Evolutionary conservation across 2,329 filamentous ascomycete genomes (phyloP).

Genomic region (Beauveria sp.): DNA sequence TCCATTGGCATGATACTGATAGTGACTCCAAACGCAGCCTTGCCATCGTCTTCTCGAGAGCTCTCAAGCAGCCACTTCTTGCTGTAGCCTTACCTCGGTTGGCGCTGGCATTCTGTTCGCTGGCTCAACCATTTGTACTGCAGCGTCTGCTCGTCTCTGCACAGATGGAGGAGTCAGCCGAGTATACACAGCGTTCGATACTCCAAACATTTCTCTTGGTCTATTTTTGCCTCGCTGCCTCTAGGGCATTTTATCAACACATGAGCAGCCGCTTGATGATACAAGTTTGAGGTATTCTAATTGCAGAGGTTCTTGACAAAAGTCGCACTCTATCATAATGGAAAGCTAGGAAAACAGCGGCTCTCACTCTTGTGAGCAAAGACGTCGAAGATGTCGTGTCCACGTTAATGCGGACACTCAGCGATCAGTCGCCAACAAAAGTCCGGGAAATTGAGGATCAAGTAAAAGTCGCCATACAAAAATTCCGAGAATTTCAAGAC

Average conservation of each 20-base stretch:
- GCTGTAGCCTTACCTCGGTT: neutral
- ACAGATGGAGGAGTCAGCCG: neutral
- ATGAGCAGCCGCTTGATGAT: neutral
- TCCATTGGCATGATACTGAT: neutral
- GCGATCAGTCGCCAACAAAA: neutral
- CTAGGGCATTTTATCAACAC: neutral
- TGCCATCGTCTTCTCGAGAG: neutral
- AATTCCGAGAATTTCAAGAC: neutral
- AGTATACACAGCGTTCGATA: neutral
- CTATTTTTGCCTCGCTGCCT: neutral
- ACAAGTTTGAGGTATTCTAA: neutral
- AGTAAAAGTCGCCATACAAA: neutral
- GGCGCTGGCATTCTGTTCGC: neutral
- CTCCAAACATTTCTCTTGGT: neutral
- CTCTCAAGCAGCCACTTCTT: neutral
- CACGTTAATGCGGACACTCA: neutral
- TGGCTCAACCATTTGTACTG: neutral
- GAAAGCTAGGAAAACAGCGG: neutral
- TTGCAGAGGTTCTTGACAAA: neutral
- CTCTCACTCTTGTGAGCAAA: neutral
- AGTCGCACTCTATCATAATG: neutral
- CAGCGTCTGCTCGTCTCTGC: neutral
- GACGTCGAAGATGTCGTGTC: neutral
- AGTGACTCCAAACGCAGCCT: neutral
- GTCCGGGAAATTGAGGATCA: neutral